Evolutionary conservation across 257 asterid genomes (phyloP).

Genomic region (Solanum tarapatanum): DNA sequence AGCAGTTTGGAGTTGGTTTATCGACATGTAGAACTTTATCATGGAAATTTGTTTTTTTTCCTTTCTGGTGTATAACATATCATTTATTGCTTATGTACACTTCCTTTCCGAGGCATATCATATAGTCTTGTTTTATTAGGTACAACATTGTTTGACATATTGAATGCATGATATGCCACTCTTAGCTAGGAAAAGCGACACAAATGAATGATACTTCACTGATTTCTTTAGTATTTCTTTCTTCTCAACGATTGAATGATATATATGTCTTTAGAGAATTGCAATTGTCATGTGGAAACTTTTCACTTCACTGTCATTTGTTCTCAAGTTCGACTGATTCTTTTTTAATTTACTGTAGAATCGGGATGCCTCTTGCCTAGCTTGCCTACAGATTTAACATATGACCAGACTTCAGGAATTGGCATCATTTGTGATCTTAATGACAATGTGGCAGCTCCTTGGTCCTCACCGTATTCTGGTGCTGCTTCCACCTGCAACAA

Average conservation of each 20-base stretch:
- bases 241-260: neutral
- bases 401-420: slow-evolving; percentile 14
- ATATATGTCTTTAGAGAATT: neutral
- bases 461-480: slow-evolving; percentile 3
- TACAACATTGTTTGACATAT: neutral
- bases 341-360: neutral
- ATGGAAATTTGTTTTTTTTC: neutral
- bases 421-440: slow-evolving; percentile 22
- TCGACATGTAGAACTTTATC: neutral
- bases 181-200: neutral
- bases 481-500: slow-evolving; percentile 13
- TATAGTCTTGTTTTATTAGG: neutral
- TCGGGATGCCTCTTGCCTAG: slow-evolving; percentile 24
- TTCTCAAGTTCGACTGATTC: neutral
- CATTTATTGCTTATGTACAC: neutral
- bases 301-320: neutral
- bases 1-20: neutral
- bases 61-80: neutral
- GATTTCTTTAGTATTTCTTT: neutral
- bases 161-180: neutral
- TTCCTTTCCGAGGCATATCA: neutral
- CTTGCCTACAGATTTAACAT: slow-evolving; percentile 12
- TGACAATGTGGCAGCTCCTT: slow-evolving; percentile 16
- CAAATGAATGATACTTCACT: neutral
- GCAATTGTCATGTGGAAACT: neutral